These are phyloP conservation scores for Mucor piriformis DNA, from an alignment of 371 early-diverging fungal species.

Conservation along the genomic window DNA sequence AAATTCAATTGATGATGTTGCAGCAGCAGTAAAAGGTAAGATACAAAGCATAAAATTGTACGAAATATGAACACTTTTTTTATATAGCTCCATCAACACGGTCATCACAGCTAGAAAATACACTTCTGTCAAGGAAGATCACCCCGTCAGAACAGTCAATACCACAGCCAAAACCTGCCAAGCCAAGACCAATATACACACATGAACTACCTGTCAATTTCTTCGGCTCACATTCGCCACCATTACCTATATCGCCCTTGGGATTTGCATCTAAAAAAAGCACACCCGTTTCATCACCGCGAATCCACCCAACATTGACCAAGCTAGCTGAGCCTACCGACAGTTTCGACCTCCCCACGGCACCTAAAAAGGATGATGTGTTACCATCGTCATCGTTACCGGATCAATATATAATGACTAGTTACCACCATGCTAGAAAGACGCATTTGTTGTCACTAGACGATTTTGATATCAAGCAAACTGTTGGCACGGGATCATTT, in stretches of 20 bases:
- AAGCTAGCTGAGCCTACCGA: not conserved
- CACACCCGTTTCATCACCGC: slow-evolving; percentile 14
- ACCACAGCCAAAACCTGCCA: no score
- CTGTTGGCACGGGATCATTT: slow-evolving; percentile 72
- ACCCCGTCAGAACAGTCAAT: no score
- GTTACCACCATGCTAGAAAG: not conserved
- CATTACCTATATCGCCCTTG: slow-evolving; percentile 13
- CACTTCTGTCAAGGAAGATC: no score
- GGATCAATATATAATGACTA: not conserved
- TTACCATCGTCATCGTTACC: not conserved
- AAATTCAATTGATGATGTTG: no score
- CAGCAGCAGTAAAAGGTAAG: no score
- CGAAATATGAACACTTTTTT: no score
- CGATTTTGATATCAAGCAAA: slow-evolving; percentile 35
- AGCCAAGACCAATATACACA: slow-evolving; percentile 7
- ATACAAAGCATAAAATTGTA: no score
- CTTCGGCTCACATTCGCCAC: slow-evolving; percentile 9
- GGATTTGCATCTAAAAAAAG: slow-evolving; percentile 1
- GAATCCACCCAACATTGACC: slow-evolving; percentile 3
- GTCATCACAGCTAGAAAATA: no score
- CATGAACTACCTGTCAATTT: slow-evolving; percentile 18
- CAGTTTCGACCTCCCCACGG: not conserved
- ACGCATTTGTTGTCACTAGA: not conserved
- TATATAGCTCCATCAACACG: no score
- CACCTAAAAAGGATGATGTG: not conserved